Evolutionary conservation across 352 stramenopile genomes (phyloP), one percentile per base, ranked within the genome.

Genomic region (Pythium scleroteichum): DNA sequence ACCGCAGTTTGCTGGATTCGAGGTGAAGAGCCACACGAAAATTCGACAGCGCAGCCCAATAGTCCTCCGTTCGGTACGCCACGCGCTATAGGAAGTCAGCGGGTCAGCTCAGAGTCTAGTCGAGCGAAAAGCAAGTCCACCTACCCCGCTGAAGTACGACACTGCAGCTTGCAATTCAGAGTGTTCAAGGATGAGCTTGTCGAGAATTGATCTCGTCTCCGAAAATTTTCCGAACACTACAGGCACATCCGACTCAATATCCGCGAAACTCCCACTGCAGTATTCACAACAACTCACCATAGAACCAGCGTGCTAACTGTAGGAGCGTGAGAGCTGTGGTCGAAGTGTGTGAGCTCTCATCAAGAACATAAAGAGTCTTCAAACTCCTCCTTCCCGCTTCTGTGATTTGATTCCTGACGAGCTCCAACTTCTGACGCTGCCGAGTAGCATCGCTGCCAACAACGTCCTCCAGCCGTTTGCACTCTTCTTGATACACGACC

Each of bases 291-390:
- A 20, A 47, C 73, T 64, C 64, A 91, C 84, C 66, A 54, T 86
- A 94, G 40, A 91, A 82, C 84, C 84, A 94, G n/a, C 84, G 62
- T 13, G 75, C 75, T 10, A 88, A 44, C 49, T 91, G 81, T 27
- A 94, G 54, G 12, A 66, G 56, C 22, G 51, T 44, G 35, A 69
- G 38, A 9, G 49, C 27, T 2, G 58, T 42, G 10, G 49, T 53
- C 13, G 23, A 24, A n/a, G 7, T 40, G 19, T 29, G 52, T 2
- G 41, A n/a, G 2, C 47, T 53, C n/a, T 86, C 72, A 29, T 89
- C 72, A 38, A 94, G 70, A 16, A 68, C 52, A 59, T 90, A 94
- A 53, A 77, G 65, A 10, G 73, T 89, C n/a, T 57, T 33, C 59
- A 75, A 76, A 44, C 75, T 82, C 44, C 68, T 70, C 0, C 48